Evolutionary conservation across 768 basidiomycete species (phyloP), one percentile per base, ranked within the genome.

Genomic region (Tricholoma flavovirens): DNA sequence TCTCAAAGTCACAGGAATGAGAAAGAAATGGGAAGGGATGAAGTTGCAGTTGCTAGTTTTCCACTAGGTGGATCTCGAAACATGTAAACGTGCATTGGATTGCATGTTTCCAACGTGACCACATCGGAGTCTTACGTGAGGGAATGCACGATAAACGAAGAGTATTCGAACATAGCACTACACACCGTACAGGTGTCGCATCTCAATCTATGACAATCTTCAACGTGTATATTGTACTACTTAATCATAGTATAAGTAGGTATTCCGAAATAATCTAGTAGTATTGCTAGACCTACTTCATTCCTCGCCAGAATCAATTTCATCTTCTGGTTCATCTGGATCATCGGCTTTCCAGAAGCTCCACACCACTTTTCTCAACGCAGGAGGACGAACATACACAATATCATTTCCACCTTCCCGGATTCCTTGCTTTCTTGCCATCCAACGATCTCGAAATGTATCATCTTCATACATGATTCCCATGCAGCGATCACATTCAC

Each of bases 401-500:
- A 45, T 49, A 22, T 54, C 55, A 22, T 51, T 50, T 11, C 55
- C 57, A 14, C 60, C 49, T 8, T 56, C 22, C 5, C 43, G 21
- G 8, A 56, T 49, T 8, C 69, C 71, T 17, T 59, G 63, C 57
- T 75, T 74, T 26, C 65, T 63, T 1, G 68, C 65, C 8, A 67
- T 64, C 68, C 69, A 74, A 15, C 36, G 36, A 17, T 61, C 62
- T 9, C 64, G 64, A 55, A 75, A 75, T 3, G 42, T 49, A 2
- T 59, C 56, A 51, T 74, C 71, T 9, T 64, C 68, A 57, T 73
- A 72, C 66, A 74, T 66, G 22, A 73, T 57, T n/a, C 57, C 58
- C 57, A 73, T 72, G 48, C 73, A 75, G 10, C 64, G 63, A 49
- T 72, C 68, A 49, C 74, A 74, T 60, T 74, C 74, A 12, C 74